These are phyloP conservation scores for Pythium volutum DNA, from an alignment of 352 stramenopile genomes.

Conservation along the genomic window DNA sequence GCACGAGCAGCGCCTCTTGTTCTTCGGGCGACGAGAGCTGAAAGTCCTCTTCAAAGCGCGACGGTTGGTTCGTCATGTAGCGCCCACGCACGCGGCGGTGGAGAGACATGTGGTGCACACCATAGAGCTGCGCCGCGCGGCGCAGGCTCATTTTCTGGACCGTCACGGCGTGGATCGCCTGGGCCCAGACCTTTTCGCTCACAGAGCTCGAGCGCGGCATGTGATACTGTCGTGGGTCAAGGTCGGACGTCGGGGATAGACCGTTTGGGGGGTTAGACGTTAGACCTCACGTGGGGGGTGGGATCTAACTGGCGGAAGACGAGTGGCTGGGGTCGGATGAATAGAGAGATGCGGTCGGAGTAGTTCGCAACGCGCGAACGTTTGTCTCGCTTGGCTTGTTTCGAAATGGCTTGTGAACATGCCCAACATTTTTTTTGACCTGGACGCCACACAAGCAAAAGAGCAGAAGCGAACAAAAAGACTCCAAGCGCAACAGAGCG, in stretches of 20 bases:
- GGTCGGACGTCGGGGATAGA: too few species aligned
- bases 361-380: not conserved
- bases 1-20: slow-evolving; percentile 46
- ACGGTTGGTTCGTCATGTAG: slow-evolving; percentile 17
- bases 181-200: slow-evolving; percentile 55
- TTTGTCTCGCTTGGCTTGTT: slow-evolving; percentile 18
- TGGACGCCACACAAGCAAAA: not conserved
- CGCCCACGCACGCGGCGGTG: slow-evolving; percentile 51
- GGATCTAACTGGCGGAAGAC: not conserved
- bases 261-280: not conserved
- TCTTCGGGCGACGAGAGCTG: slow-evolving; percentile 39
- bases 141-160: slow-evolving; percentile 62
- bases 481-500: not conserved
- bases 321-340: too few species aligned
- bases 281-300: not conserved
- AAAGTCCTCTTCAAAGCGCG: slow-evolving; percentile 11
- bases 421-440: not conserved
- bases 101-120: slow-evolving; percentile 62
- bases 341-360: not conserved
- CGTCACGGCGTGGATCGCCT: slow-evolving; percentile 59
- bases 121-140: slow-evolving; percentile 54
- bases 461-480: not conserved
- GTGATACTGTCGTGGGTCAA: not conserved
- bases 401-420: slow-evolving; percentile 8
- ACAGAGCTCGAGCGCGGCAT: slow-evolving; percentile 35